These are phyloP conservation scores for Pseudogymnoascus sp. DNA, from an alignment of 2,329 filamentous ascomycete species.

Conservation along the genomic window DNA sequence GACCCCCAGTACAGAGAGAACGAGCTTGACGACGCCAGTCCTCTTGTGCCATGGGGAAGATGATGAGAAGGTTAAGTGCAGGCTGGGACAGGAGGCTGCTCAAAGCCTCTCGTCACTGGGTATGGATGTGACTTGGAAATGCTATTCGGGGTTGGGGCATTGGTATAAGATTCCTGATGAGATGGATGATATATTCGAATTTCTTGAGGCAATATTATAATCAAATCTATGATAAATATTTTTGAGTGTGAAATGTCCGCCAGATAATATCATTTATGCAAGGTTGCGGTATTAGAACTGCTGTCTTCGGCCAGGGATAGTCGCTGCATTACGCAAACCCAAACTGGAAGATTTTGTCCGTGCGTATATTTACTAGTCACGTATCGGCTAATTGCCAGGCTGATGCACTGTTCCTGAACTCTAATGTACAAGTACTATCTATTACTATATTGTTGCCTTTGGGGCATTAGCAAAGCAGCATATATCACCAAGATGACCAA, in stretches of 20 bases:
- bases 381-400: too few relatives aligned
- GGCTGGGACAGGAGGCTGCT: conserved; percentile 34
- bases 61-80: background rate
- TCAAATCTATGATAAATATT: background rate
- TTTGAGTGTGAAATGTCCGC: background rate
- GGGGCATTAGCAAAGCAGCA: background rate
- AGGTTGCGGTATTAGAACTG: too few relatives aligned
- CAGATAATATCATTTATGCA: background rate
- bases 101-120: conserved; percentile 32
- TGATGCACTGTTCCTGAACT: too few relatives aligned
- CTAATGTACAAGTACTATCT: too few relatives aligned
- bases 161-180: conserved; percentile 43
- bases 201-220: conserved; percentile 21
- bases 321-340: too few relatives aligned
- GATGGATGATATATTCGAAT: conserved; percentile 38
- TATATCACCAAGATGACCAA: background rate
- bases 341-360: too few relatives aligned
- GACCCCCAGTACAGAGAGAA: background rate
- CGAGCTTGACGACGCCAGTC: background rate
- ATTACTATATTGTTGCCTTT: too few relatives aligned
- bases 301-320: too few relatives aligned
- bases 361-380: too few relatives aligned
- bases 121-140: conserved; percentile 32
- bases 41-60: background rate
- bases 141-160: conserved; percentile 37